Evolutionary conservation across 257 asterid genomes (phyloP).

Genomic region (Pogostemon cablin): DNA sequence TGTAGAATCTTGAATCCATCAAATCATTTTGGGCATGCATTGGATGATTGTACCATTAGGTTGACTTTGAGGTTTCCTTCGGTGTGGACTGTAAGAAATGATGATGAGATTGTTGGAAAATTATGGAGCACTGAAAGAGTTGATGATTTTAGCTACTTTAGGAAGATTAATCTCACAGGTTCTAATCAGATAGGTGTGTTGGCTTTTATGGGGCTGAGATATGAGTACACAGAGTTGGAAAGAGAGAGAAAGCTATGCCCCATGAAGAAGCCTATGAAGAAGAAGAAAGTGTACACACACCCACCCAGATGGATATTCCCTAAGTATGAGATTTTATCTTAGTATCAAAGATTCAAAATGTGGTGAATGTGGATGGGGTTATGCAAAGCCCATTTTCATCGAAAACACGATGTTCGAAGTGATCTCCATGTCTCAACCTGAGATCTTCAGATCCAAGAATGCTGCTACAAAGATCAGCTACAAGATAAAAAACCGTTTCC

Average conservation of each 20-base stretch:
- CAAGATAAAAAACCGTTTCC: slow-evolving; percentile 29
- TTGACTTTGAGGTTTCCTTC: slow-evolving; percentile 56
- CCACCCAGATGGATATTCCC: slow-evolving; percentile 54
- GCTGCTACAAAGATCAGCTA: slow-evolving; percentile 52
- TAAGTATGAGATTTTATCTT: slow-evolving; percentile 54
- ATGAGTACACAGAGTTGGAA: slow-evolving; percentile 54
- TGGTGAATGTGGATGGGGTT: slow-evolving; percentile 43
- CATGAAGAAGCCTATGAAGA: slow-evolving; percentile 25
- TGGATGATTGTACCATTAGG: slow-evolving; percentile 59
- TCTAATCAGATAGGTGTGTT: background rate
- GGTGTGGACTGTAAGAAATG: slow-evolving; percentile 43
- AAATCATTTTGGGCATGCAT: slow-evolving; percentile 26
- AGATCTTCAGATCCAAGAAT: background rate
- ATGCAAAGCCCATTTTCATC: slow-evolving; percentile 46
- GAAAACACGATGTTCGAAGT: slow-evolving; percentile 10
- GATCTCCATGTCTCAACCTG: background rate
- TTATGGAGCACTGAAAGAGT: slow-evolving; percentile 51
- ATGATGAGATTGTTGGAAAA: slow-evolving; percentile 42
- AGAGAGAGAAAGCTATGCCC: slow-evolving; percentile 41
- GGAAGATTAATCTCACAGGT: slow-evolving; percentile 35
- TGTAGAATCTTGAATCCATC: slow-evolving; percentile 47
- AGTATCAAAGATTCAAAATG: slow-evolving; percentile 34
- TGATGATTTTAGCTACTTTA: slow-evolving; percentile 45
- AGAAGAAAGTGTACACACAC: slow-evolving; percentile 30
- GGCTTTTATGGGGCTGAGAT: slow-evolving; percentile 38